Conservation (phyloP, 129 eudicot species). For the Centrapalus pauciflorus region DNA sequence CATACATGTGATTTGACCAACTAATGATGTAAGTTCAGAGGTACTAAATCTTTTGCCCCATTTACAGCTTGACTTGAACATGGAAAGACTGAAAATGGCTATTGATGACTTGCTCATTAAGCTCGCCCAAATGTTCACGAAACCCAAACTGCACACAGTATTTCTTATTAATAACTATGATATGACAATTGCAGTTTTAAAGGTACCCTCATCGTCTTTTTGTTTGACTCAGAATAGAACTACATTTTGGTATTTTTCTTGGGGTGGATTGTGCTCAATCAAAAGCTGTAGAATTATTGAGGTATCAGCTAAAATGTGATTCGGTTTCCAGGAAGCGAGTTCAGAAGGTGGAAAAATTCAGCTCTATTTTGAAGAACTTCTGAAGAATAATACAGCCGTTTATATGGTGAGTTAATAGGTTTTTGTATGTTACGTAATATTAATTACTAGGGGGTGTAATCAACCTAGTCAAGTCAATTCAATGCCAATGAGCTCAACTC, state of each 20-base stretch:
- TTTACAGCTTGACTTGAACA: constrained; percentile 66
- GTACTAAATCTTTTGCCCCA: not conserved
- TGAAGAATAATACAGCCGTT: constrained; percentile 78
- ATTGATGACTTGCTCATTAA: constrained; percentile 64
- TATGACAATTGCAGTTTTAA: constrained; percentile 71
- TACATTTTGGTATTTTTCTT: not conserved
- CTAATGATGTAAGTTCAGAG: not conserved
- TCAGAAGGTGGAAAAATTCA: constrained; percentile 94
- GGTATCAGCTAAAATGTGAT: not conserved
- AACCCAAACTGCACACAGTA: constrained; percentile 51
- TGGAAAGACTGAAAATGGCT: constrained; percentile 94
- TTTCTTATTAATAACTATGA: constrained; percentile 75
- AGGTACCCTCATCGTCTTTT: constrained; percentile 31
- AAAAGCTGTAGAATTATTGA: not conserved
- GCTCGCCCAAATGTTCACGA: constrained; percentile 51
- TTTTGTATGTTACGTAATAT: no score
- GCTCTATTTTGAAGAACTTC: constrained; percentile 77
- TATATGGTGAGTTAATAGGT: constrained; percentile 80
- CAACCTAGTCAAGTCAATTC: no score
- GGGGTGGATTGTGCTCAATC: not conserved
- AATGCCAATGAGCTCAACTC: no score
- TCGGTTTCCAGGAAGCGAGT: constrained; percentile 72
- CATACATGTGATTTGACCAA: not conserved
- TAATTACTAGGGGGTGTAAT: no score
- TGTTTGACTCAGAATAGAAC: not conserved